Conservation (phyloP, 768 basidiomycete genomes). For the Tephrocybe rancida region DNA sequence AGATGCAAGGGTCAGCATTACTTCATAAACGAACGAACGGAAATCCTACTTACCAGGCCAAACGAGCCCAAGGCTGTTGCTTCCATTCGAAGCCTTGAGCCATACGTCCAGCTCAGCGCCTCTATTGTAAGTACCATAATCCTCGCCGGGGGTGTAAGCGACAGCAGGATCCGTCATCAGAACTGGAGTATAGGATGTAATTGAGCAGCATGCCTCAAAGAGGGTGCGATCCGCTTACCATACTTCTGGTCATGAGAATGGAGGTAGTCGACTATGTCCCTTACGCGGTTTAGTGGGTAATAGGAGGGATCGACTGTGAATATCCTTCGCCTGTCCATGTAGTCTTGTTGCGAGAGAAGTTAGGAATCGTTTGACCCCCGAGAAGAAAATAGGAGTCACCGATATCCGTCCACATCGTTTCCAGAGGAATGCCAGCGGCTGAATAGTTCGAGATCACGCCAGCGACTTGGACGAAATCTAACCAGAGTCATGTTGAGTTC, state of each 20-base stretch:
- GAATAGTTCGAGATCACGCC: slow-evolving; percentile 65
- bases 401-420: slow-evolving; percentile 84
- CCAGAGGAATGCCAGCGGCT: slow-evolving; percentile 62
- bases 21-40: slow-evolving; percentile 5
- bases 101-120: slow-evolving; percentile 57
- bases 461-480: slow-evolving; percentile 66
- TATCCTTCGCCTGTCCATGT: slow-evolving; percentile 67
- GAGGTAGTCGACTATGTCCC: slow-evolving; percentile 64
- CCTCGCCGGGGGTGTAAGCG: slow-evolving; percentile 48
- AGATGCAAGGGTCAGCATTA: background rate
- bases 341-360: slow-evolving; percentile 41
- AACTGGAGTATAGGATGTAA: slow-evolving; percentile 37
- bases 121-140: slow-evolving; percentile 55
- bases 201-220: too few relatives aligned
- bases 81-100: slow-evolving; percentile 65
- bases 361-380: background rate
- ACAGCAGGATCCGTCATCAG: slow-evolving; percentile 79
- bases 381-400: slow-evolving; percentile 33
- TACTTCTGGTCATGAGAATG: slow-evolving; percentile 62
- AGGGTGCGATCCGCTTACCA: slow-evolving; percentile 45
- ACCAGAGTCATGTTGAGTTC: too few relatives aligned
- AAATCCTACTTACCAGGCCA: slow-evolving; percentile 52
- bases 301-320: slow-evolving; percentile 72
- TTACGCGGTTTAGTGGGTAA: slow-evolving; percentile 64
- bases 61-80: slow-evolving; percentile 56